A percentile compares a stretch with the other conserved stretches of the same genome.
Evolutionary conservation across 345 rosid species (phyloP).

Genomic region (Microthlaspi erraticum): DNA sequence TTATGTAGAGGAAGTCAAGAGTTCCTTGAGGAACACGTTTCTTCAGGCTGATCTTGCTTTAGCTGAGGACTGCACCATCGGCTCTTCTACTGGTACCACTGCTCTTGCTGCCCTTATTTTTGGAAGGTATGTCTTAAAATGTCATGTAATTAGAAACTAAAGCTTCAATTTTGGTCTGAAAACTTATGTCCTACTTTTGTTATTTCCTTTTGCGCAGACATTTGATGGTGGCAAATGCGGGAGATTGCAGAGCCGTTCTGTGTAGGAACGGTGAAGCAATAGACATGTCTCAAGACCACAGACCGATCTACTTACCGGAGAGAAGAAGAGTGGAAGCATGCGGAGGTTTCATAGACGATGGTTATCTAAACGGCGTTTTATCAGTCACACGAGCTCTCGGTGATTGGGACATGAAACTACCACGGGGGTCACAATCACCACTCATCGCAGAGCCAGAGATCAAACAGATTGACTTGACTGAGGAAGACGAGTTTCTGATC

Average conservation of each 20-base stretch:
- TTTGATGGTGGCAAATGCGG: constrained; percentile 83
- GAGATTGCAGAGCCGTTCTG: constrained; percentile 88
- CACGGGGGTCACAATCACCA: constrained; percentile 67
- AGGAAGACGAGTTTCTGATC: constrained; percentile 84
- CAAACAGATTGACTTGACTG: constrained; percentile 54
- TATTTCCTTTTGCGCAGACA: constrained; percentile 47
- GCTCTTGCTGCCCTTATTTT: constrained; percentile 76
- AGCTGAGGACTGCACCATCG: constrained; percentile 62
- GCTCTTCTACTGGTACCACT: constrained; percentile 84
- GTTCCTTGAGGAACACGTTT: constrained; percentile 60
- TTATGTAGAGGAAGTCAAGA: constrained; percentile 59
- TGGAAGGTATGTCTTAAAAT: constrained; percentile 55
- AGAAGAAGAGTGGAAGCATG: constrained; percentile 64
- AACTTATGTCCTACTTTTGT: constrained; percentile 5
- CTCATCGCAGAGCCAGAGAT: constrained; percentile 91
- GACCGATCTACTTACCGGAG: constrained; percentile 66
- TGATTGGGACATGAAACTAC: constrained; percentile 88
- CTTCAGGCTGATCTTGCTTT: constrained; percentile 76
- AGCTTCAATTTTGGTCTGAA: not conserved
- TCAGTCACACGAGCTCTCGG: constrained; percentile 89
- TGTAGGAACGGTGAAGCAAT: constrained; percentile 75
- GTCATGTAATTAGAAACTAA: too few relatives aligned
- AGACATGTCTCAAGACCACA: constrained; percentile 87
- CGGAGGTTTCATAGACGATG: constrained; percentile 71
- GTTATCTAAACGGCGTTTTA: constrained; percentile 73